Percentiles rank a stretch among this genome's conserved stretches.
Evolutionary conservation across 768 basidiomycete genomes (phyloP).

Genomic region (Termitomyces sp.): DNA sequence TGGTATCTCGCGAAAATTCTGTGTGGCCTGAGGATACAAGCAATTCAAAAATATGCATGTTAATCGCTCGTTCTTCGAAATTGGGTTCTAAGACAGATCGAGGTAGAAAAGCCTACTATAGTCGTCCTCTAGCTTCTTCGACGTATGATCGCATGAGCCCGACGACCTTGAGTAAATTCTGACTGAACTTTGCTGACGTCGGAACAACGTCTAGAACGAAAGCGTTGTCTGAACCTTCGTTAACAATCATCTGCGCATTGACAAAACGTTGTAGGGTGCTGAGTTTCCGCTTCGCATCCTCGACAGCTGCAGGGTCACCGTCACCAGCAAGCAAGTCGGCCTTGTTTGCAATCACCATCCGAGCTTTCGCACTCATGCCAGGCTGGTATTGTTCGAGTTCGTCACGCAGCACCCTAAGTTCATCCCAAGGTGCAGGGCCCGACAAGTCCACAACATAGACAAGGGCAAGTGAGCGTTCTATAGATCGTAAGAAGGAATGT

Average conservation of each 20-base stretch:
- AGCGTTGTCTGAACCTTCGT: constrained; percentile 12
- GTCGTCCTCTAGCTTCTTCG: constrained; percentile 26
- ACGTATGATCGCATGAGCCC: constrained; percentile 65
- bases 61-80: not conserved
- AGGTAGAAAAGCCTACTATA: not conserved
- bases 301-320: constrained; percentile 40
- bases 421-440: constrained; percentile 67
- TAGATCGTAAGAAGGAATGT: constrained; percentile 87
- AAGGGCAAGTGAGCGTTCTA: constrained; percentile 87
- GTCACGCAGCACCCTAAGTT: constrained; percentile 63
- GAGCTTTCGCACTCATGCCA: constrained; percentile 71
- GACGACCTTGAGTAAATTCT: constrained; percentile 74
- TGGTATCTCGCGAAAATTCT: not conserved
- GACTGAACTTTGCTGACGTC: constrained; percentile 78
- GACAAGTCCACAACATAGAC: constrained; percentile 92
- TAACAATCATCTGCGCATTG: constrained; percentile 33
- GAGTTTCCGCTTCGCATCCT: constrained; percentile 54
- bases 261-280: constrained; percentile 52
- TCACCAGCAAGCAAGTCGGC: constrained; percentile 74
- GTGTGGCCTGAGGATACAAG: not conserved
- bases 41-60: not conserved
- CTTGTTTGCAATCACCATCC: constrained; percentile 91
- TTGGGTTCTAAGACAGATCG: not conserved
- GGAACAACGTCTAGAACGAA: constrained; percentile 66
- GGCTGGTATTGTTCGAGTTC: constrained; percentile 81